Conservation (phyloP, 2,329 filamentous ascomycete genomes). For the Bipolaris victoriae region DNA sequence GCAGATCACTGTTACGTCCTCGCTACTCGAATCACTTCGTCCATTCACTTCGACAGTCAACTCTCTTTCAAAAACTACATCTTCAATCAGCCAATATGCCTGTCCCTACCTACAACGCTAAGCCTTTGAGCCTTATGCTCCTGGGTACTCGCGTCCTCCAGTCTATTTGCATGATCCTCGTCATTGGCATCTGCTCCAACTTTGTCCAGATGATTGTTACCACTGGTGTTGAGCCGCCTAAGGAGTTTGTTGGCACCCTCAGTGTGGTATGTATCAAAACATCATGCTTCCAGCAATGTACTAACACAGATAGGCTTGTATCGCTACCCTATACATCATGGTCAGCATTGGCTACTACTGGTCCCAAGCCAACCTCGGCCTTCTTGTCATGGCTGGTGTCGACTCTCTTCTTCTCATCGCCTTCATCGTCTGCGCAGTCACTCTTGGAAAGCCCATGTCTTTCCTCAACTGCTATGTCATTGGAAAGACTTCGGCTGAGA, state of each 20-base stretch:
- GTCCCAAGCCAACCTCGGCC: constrained; percentile 76
- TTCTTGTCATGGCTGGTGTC: constrained; percentile 71
- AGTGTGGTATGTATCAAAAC: constrained; percentile 68
- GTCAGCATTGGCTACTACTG: constrained; percentile 78
- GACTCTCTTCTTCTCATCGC: constrained; percentile 77
- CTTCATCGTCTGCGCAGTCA: constrained; percentile 75
- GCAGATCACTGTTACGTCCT: constrained; percentile 45
- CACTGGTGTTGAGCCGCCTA: constrained; percentile 68
- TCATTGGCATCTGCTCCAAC: constrained; percentile 81
- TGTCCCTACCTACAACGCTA: constrained; percentile 69
- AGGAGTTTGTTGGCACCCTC: constrained; percentile 77
- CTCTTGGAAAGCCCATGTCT: constrained; percentile 80
- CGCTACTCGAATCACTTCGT: constrained; percentile 31
- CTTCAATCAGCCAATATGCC: constrained; percentile 53
- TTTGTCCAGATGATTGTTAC: constrained; percentile 79
- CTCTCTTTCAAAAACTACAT: constrained; percentile 16
- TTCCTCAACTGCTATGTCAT: constrained; percentile 73
- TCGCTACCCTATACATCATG: constrained; percentile 76
- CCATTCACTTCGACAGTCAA: constrained; percentile 27
- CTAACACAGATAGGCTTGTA: constrained; percentile 66
- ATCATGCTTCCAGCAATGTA: not conserved
- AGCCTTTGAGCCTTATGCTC: constrained; percentile 75
- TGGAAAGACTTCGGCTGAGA: constrained; percentile 53
- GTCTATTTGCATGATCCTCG: constrained; percentile 71
- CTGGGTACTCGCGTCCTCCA: constrained; percentile 74